Evolutionary conservation across 1,284 basidiomycete genomes (phyloP), one percentile per base, ranked within the genome.

Genomic region (Malassezia cuniculi): DNA sequence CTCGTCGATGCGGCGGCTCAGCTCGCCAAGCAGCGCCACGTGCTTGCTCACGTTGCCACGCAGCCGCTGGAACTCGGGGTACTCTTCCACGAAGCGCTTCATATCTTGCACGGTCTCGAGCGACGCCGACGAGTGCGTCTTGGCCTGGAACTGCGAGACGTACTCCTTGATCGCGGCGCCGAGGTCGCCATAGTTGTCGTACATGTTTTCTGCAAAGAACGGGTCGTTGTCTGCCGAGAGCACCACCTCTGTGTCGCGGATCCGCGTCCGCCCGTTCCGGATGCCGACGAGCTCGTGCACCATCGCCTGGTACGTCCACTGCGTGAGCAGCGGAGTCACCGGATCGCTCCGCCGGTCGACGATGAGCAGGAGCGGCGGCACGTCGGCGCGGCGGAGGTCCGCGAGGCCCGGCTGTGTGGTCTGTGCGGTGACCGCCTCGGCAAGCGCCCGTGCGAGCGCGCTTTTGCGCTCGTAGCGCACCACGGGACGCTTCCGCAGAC

Each of bases 271-370:
- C 12, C 89, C 90, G 64, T 95, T 95, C 53, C 82, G 80, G 44
- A 97, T 93, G 0, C 85, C 84, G 8, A 97, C 71, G 9, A 94
- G 72, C 67, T 97, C 93, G 60, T 99, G 93, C 0, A 95, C 90
- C 90, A 97, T 95, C 1, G 93, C 93, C 68, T 97, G 90, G 70
- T 97, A 97, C 10, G 93, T 97, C 93, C 93, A 97, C 68, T 94
- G 93, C 1, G 85, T 84, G 19, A 99, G 74, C n/a, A 99, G 71
- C 3, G 93, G 93, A 0, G 93, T 97, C 11, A 97, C 86, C 2
- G 93, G 93, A 65, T 99, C 93, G 69, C 94, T 94, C 48, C 90
- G 74, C 40, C 93, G 76, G 71, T 99, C 93, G 10, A 76, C 58
- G 6, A 76, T 71, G 14, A 76, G 57, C 6, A 76, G 59, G n/a